Base-by-base conservation (phyloP, 768 basidiomycete species). In the Phanerodontia chrysosporium region DNA sequence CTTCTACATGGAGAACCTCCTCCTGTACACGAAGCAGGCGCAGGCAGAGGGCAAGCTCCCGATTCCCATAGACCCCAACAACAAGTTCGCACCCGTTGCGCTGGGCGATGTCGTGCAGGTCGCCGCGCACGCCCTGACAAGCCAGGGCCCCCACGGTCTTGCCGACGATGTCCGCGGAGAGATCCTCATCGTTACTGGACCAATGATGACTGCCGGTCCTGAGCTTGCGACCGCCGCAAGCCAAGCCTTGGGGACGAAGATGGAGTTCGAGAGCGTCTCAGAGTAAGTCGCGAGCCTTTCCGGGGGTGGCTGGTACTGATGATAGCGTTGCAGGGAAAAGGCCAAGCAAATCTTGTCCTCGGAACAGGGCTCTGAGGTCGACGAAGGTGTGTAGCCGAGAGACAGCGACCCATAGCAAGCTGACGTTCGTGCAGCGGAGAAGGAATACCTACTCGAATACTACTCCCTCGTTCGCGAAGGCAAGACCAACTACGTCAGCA, bases 401-500 rank as follows among this genome's bases (percentile, higher is more conserved):
- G 10, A 8, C n/a, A 3, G 24, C 7, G 2, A 13, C 21, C 25
- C 24, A 24, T 10, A 2, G 46, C 24, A 58, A 39, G 18, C 46
- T 59, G 25, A 32, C 53, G 12, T 22, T 46, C 29, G 51, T 35
- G 32, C 44, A 62, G 58, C 70, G 16, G 72, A 72, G 54, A 70
- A 69, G 55, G 68, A 72, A 55, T 73, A 72, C 49, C 57, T 72
- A 51, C 62, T 68, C 58, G 74, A 74, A 59, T 68, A 66, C 52
- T 70, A 64, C 51, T 66, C 69, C 36, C 72, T 67, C 22, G 69
- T 72, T n/a, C 65, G 69, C 27, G 72, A 69, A 55, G 72, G 70
- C 14, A 73, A 71, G 66, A 67, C 72, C 36, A 65, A 63, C 62
- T 68, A 68, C 55, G 60, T 63, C 30, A 59, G 62, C 49, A 68